Percentiles rank a stretch among this genome's conserved stretches.
phyloP scores from a whole-genome alignment of 2,329 filamentous ascomycete genomes.

The Kalaharituber pfeilii region DNA sequence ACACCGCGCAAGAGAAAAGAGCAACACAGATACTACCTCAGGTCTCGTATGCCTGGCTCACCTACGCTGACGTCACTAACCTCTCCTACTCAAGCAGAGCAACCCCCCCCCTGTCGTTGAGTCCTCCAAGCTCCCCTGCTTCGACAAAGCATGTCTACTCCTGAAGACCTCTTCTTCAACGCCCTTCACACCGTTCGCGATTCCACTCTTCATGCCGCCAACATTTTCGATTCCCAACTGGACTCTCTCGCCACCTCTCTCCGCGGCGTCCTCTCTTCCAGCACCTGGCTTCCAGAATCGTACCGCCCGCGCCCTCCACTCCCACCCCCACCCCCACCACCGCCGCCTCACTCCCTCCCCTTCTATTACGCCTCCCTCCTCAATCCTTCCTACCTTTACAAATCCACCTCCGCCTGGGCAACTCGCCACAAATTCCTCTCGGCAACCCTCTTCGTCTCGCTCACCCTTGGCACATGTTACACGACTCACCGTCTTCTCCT shows the following conservation, averaged over 20 bases:
- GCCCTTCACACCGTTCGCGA: background rate
- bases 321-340: slow-evolving; percentile 23
- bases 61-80: no score
- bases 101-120: no score
- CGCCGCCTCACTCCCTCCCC: slow-evolving; percentile 21
- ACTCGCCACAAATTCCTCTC: slow-evolving; percentile 48
- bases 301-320: slow-evolving; percentile 43
- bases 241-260: slow-evolving; percentile 56
- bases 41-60: no score
- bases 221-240: slow-evolving; percentile 64
- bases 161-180: background rate
- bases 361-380: slow-evolving; percentile 23
- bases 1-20: no score
- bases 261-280: slow-evolving; percentile 48
- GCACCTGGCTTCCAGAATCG: slow-evolving; percentile 55
- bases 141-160: no score
- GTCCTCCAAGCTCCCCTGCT: no score
- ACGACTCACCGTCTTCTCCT: slow-evolving; percentile 51
- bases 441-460: slow-evolving; percentile 45
- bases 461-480: slow-evolving; percentile 53
- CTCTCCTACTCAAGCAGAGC: no score
- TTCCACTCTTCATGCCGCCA: slow-evolving; percentile 43
- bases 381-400: slow-evolving; percentile 21
- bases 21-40: no score
- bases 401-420: slow-evolving; percentile 31